A percentile compares a stretch with the other conserved stretches of the same genome.
Conservation (phyloP, 1,284 basidiomycete genomes). For the Kwoniella shivajii region DNA sequence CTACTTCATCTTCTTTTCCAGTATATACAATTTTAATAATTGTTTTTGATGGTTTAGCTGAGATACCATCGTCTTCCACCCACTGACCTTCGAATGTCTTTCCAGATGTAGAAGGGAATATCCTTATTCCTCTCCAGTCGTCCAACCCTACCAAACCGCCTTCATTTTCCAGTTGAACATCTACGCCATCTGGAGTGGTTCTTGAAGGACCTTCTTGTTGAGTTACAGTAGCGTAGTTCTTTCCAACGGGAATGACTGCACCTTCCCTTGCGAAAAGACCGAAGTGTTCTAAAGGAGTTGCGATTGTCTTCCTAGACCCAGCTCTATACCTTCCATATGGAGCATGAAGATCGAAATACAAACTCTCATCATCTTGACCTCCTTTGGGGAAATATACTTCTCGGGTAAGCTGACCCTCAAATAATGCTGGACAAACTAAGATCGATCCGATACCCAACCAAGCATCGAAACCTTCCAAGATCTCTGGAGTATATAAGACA, state of each 20-base stretch:
- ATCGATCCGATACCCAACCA: conserved; percentile 55
- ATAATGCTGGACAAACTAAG: conserved; percentile 50
- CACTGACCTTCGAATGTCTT: conserved; percentile 38
- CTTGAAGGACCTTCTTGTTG: conserved; percentile 42
- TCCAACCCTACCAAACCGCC: conserved; percentile 53
- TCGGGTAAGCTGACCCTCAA: conserved; percentile 44
- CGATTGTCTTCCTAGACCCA: conserved; percentile 41
- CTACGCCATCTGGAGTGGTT: conserved; percentile 51
- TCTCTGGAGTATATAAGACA: conserved; percentile 45
- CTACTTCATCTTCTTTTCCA: conserved; percentile 31
- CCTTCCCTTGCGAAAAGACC: conserved; percentile 55
- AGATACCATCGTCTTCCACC: conserved; percentile 57
- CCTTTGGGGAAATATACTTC: conserved; percentile 54
- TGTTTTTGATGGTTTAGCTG: conserved; percentile 40
- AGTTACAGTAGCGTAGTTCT: conserved; percentile 51
- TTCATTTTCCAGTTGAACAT: conserved; percentile 47
- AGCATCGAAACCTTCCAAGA: conserved; percentile 55
- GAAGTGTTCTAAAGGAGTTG: conserved; percentile 53
- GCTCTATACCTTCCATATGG: conserved; percentile 33
- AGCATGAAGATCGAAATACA: conserved; percentile 44
- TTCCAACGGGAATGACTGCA: conserved; percentile 54
- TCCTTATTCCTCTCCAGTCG: conserved; percentile 54
- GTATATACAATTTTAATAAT: conserved; percentile 46
- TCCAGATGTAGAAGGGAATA: conserved; percentile 47
- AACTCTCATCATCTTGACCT: conserved; percentile 24